A percentile compares a stretch with the other conserved stretches of the same genome.
phyloP scores from a whole-genome alignment of 768 basidiomycete species.

The Porphyrellus cyaneotinctus region DNA sequence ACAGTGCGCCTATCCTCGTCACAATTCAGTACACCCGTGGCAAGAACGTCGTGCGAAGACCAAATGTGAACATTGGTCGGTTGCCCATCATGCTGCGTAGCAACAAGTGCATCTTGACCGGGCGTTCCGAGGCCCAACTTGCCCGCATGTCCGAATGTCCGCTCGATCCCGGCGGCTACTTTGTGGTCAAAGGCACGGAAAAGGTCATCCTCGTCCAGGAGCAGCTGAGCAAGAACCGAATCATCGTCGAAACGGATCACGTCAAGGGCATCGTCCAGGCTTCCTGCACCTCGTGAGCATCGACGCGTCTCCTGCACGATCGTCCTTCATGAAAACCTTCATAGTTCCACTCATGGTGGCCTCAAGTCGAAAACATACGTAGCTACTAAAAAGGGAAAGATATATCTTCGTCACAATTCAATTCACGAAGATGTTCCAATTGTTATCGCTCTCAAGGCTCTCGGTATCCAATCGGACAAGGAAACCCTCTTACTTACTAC shows the following conservation, averaged over 20 bases:
- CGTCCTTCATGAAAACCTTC: constrained; percentile 9
- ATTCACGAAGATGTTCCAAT: constrained; percentile 97
- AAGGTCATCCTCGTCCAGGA: constrained; percentile 99
- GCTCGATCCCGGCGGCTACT: constrained; percentile 98
- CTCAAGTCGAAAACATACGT: constrained; percentile 98
- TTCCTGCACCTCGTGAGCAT: constrained; percentile 88
- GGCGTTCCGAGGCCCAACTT: constrained; percentile 69
- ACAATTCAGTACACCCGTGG: constrained; percentile 94
- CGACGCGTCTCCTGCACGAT: background rate
- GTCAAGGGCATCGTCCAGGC: constrained; percentile 90
- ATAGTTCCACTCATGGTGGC: constrained; percentile 74
- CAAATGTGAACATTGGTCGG: constrained; percentile 83
- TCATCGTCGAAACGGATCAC: constrained; percentile 93
- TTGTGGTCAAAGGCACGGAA: constrained; percentile 98
- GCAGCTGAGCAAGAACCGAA: constrained; percentile 97
- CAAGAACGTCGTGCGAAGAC: constrained; percentile 77
- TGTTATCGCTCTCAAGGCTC: constrained; percentile 91
- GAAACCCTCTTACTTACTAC: constrained; percentile 94
- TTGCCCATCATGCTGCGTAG: constrained; percentile 96
- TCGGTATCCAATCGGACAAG: constrained; percentile 95
- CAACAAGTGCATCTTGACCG: constrained; percentile 89
- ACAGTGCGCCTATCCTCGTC: constrained; percentile 89
- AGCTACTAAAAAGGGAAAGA: constrained; percentile 88
- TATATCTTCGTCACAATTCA: constrained; percentile 96
- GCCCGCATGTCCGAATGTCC: constrained; percentile 98